Evolutionary conservation across 2,329 filamentous ascomycete species (phyloP), one percentile per base, ranked within the genome.

Genomic region (Aspergillus pseudoviridinutans): DNA sequence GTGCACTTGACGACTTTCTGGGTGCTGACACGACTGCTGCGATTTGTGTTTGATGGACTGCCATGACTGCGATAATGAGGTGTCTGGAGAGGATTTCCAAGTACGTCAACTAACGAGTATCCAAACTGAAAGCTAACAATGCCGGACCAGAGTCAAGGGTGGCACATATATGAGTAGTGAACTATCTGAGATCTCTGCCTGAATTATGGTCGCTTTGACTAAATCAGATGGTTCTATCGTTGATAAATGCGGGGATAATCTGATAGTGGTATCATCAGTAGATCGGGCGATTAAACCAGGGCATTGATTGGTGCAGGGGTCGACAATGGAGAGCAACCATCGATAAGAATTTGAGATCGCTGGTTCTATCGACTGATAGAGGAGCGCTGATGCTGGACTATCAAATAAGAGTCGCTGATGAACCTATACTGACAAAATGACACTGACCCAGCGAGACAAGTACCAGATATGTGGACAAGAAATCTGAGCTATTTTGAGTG

Each of bases 1-100:
- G 60, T 9, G 60, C 61, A 27, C 61, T 59, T 28, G 56, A 54
- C 27, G 63, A 55, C 28, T 61, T 55, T 6, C 66, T 67, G 3
- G 62, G 51, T 22, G 68, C 24, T n/a, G 68, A 62, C 41, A 73
- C 58, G 12, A 72, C 66, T 8, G 70, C 71, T 54, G 70, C 71
- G 24, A 62, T 69, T 54, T 73, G 71, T 24, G 64, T 65, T 22
- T 61, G 54, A 29, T 68, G 62, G n/a, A 64, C 61, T 20, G 57
- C 44, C 62, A 66, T 65, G 25, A 55, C 53, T 35, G n/a, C 20
- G 10, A 42, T 20, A 17, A 6, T 20, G 35, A 41, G 27, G 49
- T 50, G 24, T 38, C 24, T 28, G 27, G 4, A 28, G 20, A 20
- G 14, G n/a, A 3, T 50, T 54, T 17, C 12, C 20, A 27, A 17